Evolutionary conservation across 306 rosid genomes (phyloP).

Genomic region (Corylus americana): DNA sequence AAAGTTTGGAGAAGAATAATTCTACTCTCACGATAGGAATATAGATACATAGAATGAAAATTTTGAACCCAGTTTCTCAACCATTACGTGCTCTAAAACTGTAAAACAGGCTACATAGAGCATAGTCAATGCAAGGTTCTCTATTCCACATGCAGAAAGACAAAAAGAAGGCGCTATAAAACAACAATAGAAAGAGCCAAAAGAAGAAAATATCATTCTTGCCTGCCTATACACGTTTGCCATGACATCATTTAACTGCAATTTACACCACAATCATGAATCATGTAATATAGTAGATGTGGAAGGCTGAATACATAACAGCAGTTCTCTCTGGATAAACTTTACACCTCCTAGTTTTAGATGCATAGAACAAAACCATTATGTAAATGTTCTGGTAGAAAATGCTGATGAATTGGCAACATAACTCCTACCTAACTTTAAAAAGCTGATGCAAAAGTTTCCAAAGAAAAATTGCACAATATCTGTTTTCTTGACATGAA

Average conservation of each 20-base stretch:
- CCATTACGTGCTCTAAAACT: too few species aligned
- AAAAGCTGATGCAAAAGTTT: background rate
- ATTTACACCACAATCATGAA: background rate
- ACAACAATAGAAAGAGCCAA: too few species aligned
- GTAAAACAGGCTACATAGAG: too few species aligned
- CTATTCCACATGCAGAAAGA: too few species aligned
- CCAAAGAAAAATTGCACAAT: background rate
- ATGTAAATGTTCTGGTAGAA: background rate
- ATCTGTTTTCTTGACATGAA: conserved; percentile 1
- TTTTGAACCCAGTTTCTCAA: background rate
- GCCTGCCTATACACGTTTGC: too few species aligned
- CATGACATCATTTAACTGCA: background rate
- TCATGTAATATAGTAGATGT: too few species aligned
- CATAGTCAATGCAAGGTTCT: too few species aligned
- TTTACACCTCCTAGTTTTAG: background rate
- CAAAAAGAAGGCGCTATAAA: too few species aligned
- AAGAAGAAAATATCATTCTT: too few species aligned
- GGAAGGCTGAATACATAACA: background rate
- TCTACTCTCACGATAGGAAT: background rate
- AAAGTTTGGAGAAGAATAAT: background rate
- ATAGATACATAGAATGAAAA: background rate
- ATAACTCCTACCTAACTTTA: background rate
- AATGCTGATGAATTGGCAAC: background rate
- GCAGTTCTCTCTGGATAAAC: too few species aligned
- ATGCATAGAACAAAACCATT: background rate